Base-by-base conservation (phyloP, 83 land plant genomes). In the Picea engelmannii region DNA sequence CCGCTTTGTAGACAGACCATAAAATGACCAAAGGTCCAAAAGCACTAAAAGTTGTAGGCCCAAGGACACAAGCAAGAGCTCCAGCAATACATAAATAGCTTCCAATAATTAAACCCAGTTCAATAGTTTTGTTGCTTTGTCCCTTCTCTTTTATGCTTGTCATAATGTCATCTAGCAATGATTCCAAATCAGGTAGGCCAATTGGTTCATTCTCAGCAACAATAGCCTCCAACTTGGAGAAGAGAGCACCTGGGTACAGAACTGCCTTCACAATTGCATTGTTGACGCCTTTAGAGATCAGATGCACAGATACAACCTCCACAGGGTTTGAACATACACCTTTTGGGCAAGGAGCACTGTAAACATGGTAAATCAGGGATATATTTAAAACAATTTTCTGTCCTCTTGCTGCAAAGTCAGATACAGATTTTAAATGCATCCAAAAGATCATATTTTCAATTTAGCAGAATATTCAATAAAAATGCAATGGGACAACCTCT, bases 71-170 rank as follows among this genome's bases (percentile, higher is more conserved):
- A 71, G 76, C 76, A 71, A 71, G n/a, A 0, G 76, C 76, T 71
- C 76, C 76, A 71, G 76, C 76, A 44, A 71, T 1, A 71, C 55
- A 71, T 44, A 71, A 71, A 71, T 71, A 71, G 76, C 76, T 71
- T 71, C 76, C 76, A 20, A 71, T 71, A 71, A 71, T 71, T n/a
- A 71, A 71, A 38, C 49, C 24, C 21, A 44, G 76, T 44, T 49
- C 76, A 42, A 71, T 31, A 6, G 76, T 38, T 71, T 11, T 42
- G 10, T 71, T 21, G 44, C 23, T 71, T 71, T 71, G 10, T 10
- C n/a, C 55, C 11, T 15, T 16, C 20, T 71, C 76, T 38, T 42
- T 71, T 38, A 71, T 7, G 49, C 24, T 42, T 71, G 24, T 18
- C 7, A 21, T 71, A 47, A 71, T 42, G 8, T 42, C 18, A 6